A percentile compares a stretch with the other conserved stretches of the same genome.
phyloP scores from a whole-genome alignment of 176 grass and related monocot species.

The Miscanthus lutarioriparius region DNA sequence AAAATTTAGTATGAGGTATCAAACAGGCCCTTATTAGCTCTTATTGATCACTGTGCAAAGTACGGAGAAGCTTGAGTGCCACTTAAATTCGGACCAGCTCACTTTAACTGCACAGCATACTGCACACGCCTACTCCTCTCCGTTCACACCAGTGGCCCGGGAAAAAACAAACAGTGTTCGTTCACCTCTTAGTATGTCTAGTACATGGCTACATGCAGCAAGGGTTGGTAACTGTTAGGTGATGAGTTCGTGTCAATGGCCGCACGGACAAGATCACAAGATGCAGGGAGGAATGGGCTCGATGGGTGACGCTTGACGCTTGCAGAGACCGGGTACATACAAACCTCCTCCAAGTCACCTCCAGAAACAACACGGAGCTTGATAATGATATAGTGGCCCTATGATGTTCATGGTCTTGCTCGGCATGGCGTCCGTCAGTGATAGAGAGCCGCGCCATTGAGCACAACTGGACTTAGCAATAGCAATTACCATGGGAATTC shows the following conservation, averaged over 20 bases:
- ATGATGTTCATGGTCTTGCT: not conserved
- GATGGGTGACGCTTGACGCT: not conserved
- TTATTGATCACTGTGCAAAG: not conserved
- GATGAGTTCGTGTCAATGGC: too few species aligned
- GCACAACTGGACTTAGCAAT: not conserved
- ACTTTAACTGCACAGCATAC: not conserved
- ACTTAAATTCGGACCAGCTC: not conserved
- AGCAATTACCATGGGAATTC: not conserved
- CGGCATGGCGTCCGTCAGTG: not conserved
- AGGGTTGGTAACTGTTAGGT: too few species aligned
- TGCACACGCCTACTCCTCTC: too few species aligned
- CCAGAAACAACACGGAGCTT: not conserved
- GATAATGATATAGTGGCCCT: not conserved
- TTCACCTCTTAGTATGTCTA: too few species aligned
- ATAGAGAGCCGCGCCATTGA: not conserved
- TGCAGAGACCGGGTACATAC: too few species aligned
- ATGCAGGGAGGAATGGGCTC: not conserved
- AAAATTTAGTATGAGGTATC: too few species aligned
- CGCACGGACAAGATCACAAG: too few species aligned
- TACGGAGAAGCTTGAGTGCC: not conserved
- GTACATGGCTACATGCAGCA: too few species aligned
- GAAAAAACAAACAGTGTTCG: too few species aligned
- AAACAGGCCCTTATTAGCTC: too few species aligned
- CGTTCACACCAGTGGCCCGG: too few species aligned
- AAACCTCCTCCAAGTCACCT: too few species aligned